Evolutionary conservation across 1,284 basidiomycete genomes (phyloP), one percentile per base, ranked within the genome.

Genomic region (Cryptococcus sp.): DNA sequence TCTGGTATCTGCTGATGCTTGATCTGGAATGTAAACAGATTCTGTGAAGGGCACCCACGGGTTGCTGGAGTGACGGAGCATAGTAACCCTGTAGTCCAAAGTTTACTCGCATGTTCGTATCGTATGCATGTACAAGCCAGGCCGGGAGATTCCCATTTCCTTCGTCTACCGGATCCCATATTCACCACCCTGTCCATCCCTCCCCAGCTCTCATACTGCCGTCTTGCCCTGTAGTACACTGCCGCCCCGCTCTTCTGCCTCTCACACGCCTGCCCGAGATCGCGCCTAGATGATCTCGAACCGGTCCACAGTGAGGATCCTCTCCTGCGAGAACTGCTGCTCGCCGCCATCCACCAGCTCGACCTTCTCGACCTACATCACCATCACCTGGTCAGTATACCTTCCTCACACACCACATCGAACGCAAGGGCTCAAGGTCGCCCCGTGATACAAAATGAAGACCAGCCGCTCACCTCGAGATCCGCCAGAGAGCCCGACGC

Each of bases 401-500:
- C n/a, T n/a, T n/a, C n/a, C n/a, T n/a, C n/a, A n/a, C n/a, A n/a
- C n/a, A n/a, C n/a, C n/a, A n/a, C n/a, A n/a, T n/a, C n/a, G n/a
- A n/a, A n/a, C n/a, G n/a, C n/a, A n/a, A n/a, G n/a, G n/a, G n/a
- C n/a, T n/a, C n/a, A n/a, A n/a, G n/a, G n/a, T n/a, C n/a, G n/a
- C n/a, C n/a, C n/a, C n/a, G n/a, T n/a, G n/a, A n/a, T n/a, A n/a
- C n/a, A n/a, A n/a, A n/a, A n/a, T n/a, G n/a, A n/a, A n/a, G n/a
- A n/a, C n/a, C n/a, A n/a, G n/a, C n/a, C n/a, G n/a, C n/a, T n/a
- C 42, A 91, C 81, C 42, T 79, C 80, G 36, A 93, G 80, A 46
- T 88, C 87, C 0, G 86, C 85, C 56, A 94, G 75, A 65, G 86
- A 89, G 20, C 88, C 88, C 60, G 86, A 82, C 4, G 85, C 87